Evolutionary conservation across 371 early-diverging fungal genomes (phyloP).

Genomic region (Nematocida sp.): DNA sequence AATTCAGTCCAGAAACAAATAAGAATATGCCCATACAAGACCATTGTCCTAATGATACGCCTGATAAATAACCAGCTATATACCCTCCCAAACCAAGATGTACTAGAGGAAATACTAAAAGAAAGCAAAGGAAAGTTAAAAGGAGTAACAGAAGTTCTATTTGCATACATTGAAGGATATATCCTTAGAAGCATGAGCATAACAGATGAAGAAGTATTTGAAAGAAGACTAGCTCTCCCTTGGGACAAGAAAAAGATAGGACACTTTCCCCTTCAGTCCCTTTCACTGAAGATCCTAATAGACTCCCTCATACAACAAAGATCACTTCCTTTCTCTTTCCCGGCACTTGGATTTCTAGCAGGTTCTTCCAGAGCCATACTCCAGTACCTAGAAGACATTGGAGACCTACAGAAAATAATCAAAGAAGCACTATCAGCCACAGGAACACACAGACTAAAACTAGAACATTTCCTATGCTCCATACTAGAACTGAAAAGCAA

Average conservation of each 20-base stretch:
- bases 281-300: not conserved
- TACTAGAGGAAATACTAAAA: not conserved
- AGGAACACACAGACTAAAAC: not conserved
- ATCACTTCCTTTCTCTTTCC: not conserved
- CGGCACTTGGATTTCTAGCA: constrained; percentile 4
- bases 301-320: not conserved
- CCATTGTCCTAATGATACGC: not conserved
- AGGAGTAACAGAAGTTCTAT: not conserved
- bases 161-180: constrained; percentile 35
- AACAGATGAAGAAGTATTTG: not conserved
- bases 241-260: constrained; percentile 21
- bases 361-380: not conserved
- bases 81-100: not conserved
- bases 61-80: not conserved
- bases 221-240: not conserved
- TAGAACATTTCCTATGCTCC: constrained; percentile 16
- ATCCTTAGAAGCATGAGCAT: not conserved
- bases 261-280: constrained; percentile 14
- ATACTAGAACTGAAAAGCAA: not conserved
- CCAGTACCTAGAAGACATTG: not conserved
- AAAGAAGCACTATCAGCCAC: constrained; percentile 5
- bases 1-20: not conserved
- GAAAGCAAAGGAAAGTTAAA: not conserved
- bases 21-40: not conserved
- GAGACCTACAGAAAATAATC: not conserved